Evolutionary conservation across 371 early-diverging fungal species (phyloP).

Genomic region (Mucor sp.): DNA sequence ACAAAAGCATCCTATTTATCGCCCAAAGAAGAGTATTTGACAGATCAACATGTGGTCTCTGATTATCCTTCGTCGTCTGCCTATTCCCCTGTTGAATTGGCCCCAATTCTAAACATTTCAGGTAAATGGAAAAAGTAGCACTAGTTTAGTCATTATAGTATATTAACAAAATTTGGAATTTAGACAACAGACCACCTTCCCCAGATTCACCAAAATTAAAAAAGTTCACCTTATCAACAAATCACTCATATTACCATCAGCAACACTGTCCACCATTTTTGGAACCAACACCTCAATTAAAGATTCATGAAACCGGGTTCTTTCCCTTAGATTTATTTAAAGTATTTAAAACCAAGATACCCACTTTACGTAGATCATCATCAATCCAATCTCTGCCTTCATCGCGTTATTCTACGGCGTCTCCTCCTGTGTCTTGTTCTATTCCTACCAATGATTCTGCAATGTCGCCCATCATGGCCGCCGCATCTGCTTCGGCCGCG

Average conservation of each 20-base stretch:
- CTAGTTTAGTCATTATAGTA: not conserved
- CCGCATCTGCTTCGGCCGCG: conserved; percentile 33
- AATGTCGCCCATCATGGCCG: conserved; percentile 35
- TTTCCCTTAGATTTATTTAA: conserved; percentile 15
- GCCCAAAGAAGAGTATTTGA: conserved; percentile 10
- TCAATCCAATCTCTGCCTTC: not conserved
- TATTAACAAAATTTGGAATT: not conserved
- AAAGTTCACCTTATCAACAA: not conserved
- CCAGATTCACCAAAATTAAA: conserved; percentile 29
- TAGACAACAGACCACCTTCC: conserved; percentile 33
- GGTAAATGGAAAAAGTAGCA: not conserved
- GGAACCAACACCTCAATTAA: conserved; percentile 25
- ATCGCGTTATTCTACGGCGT: conserved; percentile 5
- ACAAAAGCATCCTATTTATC: conserved; percentile 7
- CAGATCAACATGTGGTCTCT: conserved; percentile 15
- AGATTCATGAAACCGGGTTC: conserved; percentile 6
- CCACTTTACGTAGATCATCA: conserved; percentile 12
- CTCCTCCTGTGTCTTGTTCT: not conserved
- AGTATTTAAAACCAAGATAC: conserved; percentile 15
- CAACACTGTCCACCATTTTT: conserved; percentile 22
- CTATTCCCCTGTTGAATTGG: conserved; percentile 26
- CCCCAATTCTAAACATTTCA: conserved; percentile 27
- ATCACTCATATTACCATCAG: conserved; percentile 5
- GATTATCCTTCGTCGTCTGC: conserved; percentile 20
- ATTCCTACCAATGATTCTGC: conserved; percentile 3